Conservation (phyloP, 352 stramenopile species). For the Phytophthora citricola region DNA sequence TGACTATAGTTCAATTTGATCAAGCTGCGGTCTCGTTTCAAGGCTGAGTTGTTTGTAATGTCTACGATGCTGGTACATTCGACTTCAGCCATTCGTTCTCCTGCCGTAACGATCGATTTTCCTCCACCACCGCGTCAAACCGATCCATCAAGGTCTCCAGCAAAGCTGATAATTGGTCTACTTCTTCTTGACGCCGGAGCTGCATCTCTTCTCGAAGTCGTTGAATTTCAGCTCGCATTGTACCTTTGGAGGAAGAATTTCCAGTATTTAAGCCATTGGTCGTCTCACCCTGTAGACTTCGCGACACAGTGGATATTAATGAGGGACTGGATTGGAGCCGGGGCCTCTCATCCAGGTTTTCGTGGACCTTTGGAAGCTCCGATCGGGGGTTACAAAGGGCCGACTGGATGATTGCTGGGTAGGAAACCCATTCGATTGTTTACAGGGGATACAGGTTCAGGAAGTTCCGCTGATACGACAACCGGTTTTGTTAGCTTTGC, state of each 20-base stretch:
- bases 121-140: slow-evolving; percentile 46
- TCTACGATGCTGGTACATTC: slow-evolving; percentile 34
- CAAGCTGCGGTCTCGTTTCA: slow-evolving; percentile 8
- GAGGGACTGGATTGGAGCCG: slow-evolving; percentile 6
- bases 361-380: slow-evolving; percentile 2
- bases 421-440: slow-evolving; percentile 18
- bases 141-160: slow-evolving; percentile 45
- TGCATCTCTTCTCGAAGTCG: slow-evolving; percentile 48
- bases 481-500: background rate
- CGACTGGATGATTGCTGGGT: slow-evolving; percentile 10
- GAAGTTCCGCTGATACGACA: slow-evolving; percentile 21
- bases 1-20: slow-evolving; percentile 17
- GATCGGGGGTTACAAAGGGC: slow-evolving; percentile 9
- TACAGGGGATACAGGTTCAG: slow-evolving; percentile 9
- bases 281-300: slow-evolving; percentile 8
- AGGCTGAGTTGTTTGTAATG: background rate
- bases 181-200: slow-evolving; percentile 38
- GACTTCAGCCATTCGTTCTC: slow-evolving; percentile 56
- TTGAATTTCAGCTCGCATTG: slow-evolving; percentile 48
- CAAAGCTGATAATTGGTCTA: slow-evolving; percentile 46
- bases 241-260: slow-evolving; percentile 9
- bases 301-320: slow-evolving; percentile 24
- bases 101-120: slow-evolving; percentile 43
- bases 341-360: slow-evolving; percentile 7
- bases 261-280: background rate